phyloP scores from a whole-genome alignment of 2,329 filamentous ascomycete species.

The Penicillium sp. region DNA sequence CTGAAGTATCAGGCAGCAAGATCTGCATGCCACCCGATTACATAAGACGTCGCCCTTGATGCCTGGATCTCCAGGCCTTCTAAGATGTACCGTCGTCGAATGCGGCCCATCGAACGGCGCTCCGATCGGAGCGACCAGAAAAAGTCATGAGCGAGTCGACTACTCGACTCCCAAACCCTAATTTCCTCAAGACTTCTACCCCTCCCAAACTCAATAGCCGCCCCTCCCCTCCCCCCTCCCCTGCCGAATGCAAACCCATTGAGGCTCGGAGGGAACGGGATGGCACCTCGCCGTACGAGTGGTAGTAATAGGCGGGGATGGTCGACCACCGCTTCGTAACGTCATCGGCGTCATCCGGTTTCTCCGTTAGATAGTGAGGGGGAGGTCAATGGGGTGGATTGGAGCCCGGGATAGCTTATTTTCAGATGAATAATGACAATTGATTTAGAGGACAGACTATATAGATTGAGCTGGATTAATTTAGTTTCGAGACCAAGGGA shows the following conservation, averaged over 20 bases:
- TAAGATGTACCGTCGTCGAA: neutral
- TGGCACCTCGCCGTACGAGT: neutral
- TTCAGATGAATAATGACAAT: neutral
- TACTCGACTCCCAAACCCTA: neutral
- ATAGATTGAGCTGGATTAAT: neutral
- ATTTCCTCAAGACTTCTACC: neutral
- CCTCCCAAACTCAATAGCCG: neutral
- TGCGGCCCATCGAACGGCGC: neutral
- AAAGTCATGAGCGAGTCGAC: conserved; percentile 1
- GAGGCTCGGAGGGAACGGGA: conserved; percentile 2
- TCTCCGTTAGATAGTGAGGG: conserved; percentile 12
- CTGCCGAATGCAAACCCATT: conserved; percentile 8
- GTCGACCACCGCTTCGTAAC: conserved; percentile 25
- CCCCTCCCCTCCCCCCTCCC: neutral
- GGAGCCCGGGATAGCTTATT: neutral
- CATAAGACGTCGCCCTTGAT: neutral
- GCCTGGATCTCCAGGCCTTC: neutral
- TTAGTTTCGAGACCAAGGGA: neutral
- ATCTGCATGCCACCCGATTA: neutral
- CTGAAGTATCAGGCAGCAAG: neutral
- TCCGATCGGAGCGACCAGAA: neutral
- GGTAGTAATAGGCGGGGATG: neutral
- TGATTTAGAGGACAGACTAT: neutral
- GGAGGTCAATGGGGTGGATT: neutral
- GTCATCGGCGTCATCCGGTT: conserved; percentile 33